Base-by-base conservation (phyloP, 1,139 yeast species). In the Saccharomyces pastorianus region DNA sequence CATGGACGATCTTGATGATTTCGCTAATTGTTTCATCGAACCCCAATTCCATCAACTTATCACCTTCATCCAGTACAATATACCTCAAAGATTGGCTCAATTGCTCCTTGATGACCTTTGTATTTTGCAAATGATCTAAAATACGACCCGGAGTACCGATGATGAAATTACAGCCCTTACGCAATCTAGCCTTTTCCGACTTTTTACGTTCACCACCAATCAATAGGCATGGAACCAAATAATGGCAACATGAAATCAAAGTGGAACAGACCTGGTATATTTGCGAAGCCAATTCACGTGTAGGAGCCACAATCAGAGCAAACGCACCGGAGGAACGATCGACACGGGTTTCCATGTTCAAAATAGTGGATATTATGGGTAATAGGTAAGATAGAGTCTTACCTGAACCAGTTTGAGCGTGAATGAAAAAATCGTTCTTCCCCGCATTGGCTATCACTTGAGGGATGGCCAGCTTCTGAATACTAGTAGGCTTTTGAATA, bases 361-460 rank as follows among this genome's bases (percentile, higher is more conserved):
- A 57, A 27, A 69, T 62, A 6, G 63, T 58, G 32, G 69, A 60
- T 41, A 93, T 73, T n/a, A 93, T 83, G 0, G 99, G 99, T 50
- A 93, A 73, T 13, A 85, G 75, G 68, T 88, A 93, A 0, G 98
- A 84, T 56, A 91, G 72, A 0, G 98, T 90, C 68, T 91, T 91
- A 70, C 98, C 98, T 0, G 96, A 88, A 53, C 98, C 98, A 0
- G 98, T 91, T 70, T 90, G 97, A 0, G 98, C 96, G 65, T 88
- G 95, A 51, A 90, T 87, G 61, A 91, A 86, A 55, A 89, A 73
- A 70, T 91, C 97, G 31, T 77, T 71, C 49, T 82, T 79, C 14
- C 56, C 56, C 4, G 52, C 53, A 17, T 58, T 50, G 9, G 59
- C 54, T 2, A 84, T 64, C 55, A 93, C 71, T 51, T 78, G 77